phyloP scores from a whole-genome alignment of 1,139 yeast species.

The Blastobotrys apis region DNA sequence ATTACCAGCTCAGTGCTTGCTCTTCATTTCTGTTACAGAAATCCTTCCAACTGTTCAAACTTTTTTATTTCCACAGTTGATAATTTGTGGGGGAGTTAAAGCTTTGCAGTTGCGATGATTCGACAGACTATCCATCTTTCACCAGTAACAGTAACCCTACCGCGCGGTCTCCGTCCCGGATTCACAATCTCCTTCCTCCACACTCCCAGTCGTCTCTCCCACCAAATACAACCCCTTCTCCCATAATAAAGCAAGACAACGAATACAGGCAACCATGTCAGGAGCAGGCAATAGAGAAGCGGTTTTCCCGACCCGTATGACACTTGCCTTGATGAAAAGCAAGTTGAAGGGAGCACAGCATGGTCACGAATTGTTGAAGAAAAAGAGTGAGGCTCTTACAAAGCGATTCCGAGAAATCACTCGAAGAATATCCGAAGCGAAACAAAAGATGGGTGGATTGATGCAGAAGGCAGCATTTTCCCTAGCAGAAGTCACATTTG shows the following conservation, averaged over 20 bases:
- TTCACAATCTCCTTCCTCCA: too few relatives aligned
- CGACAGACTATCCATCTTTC: too few relatives aligned
- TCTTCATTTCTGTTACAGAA: too few relatives aligned
- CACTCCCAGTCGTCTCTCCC: not conserved
- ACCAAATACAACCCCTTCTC: not conserved
- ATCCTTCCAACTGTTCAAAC: too few relatives aligned
- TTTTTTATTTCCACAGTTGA: too few relatives aligned
- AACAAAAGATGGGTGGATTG: constrained; percentile 93
- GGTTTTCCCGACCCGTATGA: constrained; percentile 95
- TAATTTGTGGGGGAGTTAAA: too few relatives aligned
- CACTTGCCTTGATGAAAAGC: constrained; percentile 88
- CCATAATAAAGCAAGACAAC: not conserved
- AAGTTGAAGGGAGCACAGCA: constrained; percentile 97
- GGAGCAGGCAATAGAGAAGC: constrained; percentile 34
- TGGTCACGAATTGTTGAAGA: constrained; percentile 87
- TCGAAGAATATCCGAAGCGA: constrained; percentile 89
- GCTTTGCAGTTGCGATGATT: too few relatives aligned
- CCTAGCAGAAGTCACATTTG: constrained; percentile 93
- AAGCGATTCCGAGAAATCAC: constrained; percentile 95
- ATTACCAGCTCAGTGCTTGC: too few relatives aligned
- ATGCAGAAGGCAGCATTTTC: constrained; percentile 99
- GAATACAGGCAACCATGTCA: too few relatives aligned
- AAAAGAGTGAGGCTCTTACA: constrained; percentile 95
- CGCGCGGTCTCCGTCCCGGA: not conserved
- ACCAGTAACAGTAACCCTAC: too few relatives aligned